Conservation (phyloP, 768 basidiomycete species). For the Mrakia gelida region DNA sequence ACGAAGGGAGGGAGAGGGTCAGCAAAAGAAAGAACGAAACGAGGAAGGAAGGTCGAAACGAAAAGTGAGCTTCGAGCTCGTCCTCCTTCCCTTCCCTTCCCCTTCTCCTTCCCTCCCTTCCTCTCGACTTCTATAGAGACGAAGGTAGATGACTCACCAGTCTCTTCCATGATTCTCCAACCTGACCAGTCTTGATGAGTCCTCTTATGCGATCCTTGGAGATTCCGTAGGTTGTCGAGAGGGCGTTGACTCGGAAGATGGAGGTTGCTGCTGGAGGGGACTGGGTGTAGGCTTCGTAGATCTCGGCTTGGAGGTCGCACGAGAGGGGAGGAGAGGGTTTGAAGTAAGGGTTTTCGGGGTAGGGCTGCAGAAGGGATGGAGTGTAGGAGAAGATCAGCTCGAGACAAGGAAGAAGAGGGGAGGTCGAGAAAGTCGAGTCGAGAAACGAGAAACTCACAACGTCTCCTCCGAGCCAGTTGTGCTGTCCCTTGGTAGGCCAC, state of each 20-base stretch:
- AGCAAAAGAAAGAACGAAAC: neutral
- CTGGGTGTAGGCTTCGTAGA: constrained; percentile 25
- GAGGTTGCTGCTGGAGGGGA: constrained; percentile 15
- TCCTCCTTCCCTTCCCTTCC: neutral
- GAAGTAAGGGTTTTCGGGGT: constrained; percentile 31
- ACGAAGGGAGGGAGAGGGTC: too few relatives aligned
- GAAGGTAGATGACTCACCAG: constrained; percentile 14
- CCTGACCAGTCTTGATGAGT: constrained; percentile 32
- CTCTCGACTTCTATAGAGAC: neutral
- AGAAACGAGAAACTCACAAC: constrained; percentile 29
- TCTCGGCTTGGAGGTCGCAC: constrained; percentile 29
- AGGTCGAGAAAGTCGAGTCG: neutral
- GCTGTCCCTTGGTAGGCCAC: constrained; percentile 18
- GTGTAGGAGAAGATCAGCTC: too few relatives aligned
- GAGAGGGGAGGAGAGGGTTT: constrained; percentile 25
- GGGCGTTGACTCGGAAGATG: constrained; percentile 13
- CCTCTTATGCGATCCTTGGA: constrained; percentile 30
- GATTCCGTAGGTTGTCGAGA: constrained; percentile 23
- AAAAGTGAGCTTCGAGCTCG: neutral
- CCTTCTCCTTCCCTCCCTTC: too few relatives aligned
- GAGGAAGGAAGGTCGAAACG: neutral
- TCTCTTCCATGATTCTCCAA: constrained; percentile 28
- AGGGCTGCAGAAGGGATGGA: neutral
- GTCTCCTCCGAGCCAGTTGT: constrained; percentile 31
- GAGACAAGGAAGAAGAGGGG: neutral